These are phyloP conservation scores for Podosphaera fusca DNA, from an alignment of 2,329 filamentous ascomycete species.

Conservation along the genomic window DNA sequence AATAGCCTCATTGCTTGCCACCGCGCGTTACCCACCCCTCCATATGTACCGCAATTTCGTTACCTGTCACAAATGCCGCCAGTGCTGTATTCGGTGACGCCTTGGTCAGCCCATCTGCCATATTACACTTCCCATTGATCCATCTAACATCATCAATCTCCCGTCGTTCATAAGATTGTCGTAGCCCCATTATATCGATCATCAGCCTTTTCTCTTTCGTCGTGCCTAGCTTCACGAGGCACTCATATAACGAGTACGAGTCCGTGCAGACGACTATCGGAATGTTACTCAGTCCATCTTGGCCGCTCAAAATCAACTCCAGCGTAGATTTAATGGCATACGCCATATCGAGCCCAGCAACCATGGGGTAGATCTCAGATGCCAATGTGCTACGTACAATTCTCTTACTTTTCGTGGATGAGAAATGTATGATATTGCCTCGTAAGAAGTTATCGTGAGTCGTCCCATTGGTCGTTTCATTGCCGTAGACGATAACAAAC, in stretches of 20 bases:
- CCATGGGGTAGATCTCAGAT: conserved; percentile 4
- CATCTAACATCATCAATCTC: neutral
- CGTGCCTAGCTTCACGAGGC: too few relatives aligned
- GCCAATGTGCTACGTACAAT: conserved; percentile 4
- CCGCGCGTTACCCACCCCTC: neutral
- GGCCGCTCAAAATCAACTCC: neutral
- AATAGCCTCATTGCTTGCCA: too few relatives aligned
- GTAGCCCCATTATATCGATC: too few relatives aligned
- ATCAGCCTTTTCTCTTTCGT: too few relatives aligned
- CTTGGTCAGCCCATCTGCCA: neutral
- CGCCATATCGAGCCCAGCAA: conserved; percentile 2
- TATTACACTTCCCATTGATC: neutral
- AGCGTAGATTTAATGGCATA: neutral
- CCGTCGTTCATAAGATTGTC: neutral
- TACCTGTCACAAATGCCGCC: neutral
- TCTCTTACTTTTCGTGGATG: neutral
- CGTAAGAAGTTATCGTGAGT: neutral
- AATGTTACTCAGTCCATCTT: neutral
- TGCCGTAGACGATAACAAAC: neutral
- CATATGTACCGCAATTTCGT: neutral
- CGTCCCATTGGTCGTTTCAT: neutral
- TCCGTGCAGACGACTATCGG: neutral
- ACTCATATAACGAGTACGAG: too few relatives aligned
- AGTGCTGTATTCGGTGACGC: neutral
- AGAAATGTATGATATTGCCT: neutral